Evolutionary conservation across 768 basidiomycete species (phyloP), one percentile per base, ranked within the genome.

Genomic region (Lenzites betulinus): DNA sequence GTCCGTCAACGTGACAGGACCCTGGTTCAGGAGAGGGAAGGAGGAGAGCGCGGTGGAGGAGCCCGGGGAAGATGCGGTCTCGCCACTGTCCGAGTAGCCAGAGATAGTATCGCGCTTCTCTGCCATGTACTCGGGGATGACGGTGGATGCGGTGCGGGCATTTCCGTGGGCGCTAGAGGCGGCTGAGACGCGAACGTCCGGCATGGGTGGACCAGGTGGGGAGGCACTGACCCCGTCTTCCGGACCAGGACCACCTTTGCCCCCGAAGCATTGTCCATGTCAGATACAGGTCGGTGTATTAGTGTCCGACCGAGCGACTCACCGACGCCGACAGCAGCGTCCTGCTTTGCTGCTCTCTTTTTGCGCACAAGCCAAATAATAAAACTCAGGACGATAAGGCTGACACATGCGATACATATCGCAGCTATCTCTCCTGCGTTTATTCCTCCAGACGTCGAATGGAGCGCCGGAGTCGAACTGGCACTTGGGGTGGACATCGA

Each of bases 401-500:
- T 44, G 1, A 48, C 35, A 23, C 36, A 41, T n/a, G 50, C 54
- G 20, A 53, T 30, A 16, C 39, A 51, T 7, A 62, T 47, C 20
- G 55, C 55, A 4, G 55, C 55, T 25, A 56, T 41, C 18, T 57
- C 55, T n/a, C 60, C 60, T 12, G 43, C 16, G 36, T n/a, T 62
- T 50, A 62, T 35, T 2, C 33, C 33, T 15, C 47, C 18, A 16
- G 36, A 15, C n/a, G n/a, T n/a, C n/a, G n/a, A n/a, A n/a, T n/a
- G n/a, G n/a, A n/a, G n/a, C n/a, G n/a, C n/a, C n/a, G n/a, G n/a
- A n/a, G n/a, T n/a, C n/a, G n/a, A n/a, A n/a, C n/a, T n/a, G n/a
- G n/a, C n/a, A n/a, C n/a, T 51, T 15, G 47, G 25, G 8, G 26
- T 41, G 11, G 48, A 9, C 8, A 36, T 23, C 18, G 38, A 15